phyloP scores from a whole-genome alignment of 805 yeast genomes.

The Kuraishia floccosa region DNA sequence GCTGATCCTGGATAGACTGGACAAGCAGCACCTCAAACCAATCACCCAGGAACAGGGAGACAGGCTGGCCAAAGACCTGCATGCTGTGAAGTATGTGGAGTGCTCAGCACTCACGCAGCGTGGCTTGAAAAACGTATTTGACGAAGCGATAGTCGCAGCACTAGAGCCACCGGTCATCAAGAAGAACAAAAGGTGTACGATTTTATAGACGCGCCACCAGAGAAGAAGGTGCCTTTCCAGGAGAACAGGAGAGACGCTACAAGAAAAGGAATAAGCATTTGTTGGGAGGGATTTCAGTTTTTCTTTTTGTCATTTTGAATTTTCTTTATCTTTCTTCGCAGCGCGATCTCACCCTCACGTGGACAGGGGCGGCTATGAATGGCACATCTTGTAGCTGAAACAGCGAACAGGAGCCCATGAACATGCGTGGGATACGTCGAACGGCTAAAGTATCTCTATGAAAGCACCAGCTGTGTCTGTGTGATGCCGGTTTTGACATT shows the following conservation, averaged over 20 bases:
- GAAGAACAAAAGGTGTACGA: constrained; percentile 74
- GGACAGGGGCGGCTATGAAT: too few species aligned
- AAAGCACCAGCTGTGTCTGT: too few species aligned
- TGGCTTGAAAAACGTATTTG: constrained; percentile 96
- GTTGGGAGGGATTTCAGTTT: too few species aligned
- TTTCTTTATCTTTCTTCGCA: constrained; percentile 1
- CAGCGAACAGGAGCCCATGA: too few species aligned
- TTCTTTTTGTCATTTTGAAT: background rate
- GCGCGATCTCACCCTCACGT: background rate
- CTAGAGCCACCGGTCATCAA: constrained; percentile 90
- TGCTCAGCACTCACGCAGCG: constrained; percentile 96
- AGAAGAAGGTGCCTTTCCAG: too few species aligned
- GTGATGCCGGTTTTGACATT: too few species aligned
- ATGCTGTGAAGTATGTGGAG: constrained; percentile 95
- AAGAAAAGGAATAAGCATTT: too few species aligned
- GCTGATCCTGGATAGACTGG: constrained; percentile 77
- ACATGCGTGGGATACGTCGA: too few species aligned
- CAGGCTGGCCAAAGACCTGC: constrained; percentile 82
- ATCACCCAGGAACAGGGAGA: constrained; percentile 84
- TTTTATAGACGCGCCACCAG: constrained; percentile 43
- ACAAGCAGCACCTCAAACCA: constrained; percentile 83
- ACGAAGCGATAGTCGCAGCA: constrained; percentile 97
- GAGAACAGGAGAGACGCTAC: too few species aligned
- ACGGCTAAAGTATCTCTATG: too few species aligned
- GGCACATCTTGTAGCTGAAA: too few species aligned